Percentiles rank a stretch among this genome's conserved stretches.
Conservation (phyloP, 1,284 basidiomycete species). For the Cerrena zonata region DNA sequence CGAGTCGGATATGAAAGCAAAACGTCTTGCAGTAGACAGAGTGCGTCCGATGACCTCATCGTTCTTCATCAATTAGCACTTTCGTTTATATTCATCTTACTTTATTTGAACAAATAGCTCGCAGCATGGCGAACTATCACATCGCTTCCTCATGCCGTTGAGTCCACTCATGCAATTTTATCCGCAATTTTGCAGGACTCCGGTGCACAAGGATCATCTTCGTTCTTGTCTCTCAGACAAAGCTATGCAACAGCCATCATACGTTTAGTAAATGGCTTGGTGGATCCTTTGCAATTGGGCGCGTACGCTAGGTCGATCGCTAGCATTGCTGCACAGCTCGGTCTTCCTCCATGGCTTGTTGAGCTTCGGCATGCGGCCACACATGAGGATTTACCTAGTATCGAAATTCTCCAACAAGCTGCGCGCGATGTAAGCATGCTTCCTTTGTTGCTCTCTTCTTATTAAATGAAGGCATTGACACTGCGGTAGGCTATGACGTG, state of each 20-base stretch:
- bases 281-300: constrained; percentile 88
- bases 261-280: constrained; percentile 88
- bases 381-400: constrained; percentile 89
- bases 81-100: constrained; percentile 2
- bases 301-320: constrained; percentile 85
- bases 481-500: constrained; percentile 61
- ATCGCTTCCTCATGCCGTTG: constrained; percentile 67
- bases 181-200: constrained; percentile 53
- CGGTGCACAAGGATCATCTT: constrained; percentile 21
- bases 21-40: constrained; percentile 61
- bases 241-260: constrained; percentile 75
- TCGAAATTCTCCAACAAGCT: constrained; percentile 75
- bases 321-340: constrained; percentile 80
- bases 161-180: constrained; percentile 65
- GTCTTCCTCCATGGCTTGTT: constrained; percentile 86
- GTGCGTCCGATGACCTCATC: constrained; percentile 39
- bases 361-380: constrained; percentile 92
- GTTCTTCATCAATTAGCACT: no score
- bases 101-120: constrained; percentile 42
- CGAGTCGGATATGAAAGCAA: constrained; percentile 51
- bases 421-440: constrained; percentile 57
- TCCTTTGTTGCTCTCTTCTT: neutral
- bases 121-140: constrained; percentile 72
- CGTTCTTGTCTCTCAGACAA: constrained; percentile 51
- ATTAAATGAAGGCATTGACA: neutral